These are phyloP conservation scores for Exophiala oligosperma DNA, from an alignment of 2,329 filamentous ascomycete species.

Conservation along the genomic window DNA sequence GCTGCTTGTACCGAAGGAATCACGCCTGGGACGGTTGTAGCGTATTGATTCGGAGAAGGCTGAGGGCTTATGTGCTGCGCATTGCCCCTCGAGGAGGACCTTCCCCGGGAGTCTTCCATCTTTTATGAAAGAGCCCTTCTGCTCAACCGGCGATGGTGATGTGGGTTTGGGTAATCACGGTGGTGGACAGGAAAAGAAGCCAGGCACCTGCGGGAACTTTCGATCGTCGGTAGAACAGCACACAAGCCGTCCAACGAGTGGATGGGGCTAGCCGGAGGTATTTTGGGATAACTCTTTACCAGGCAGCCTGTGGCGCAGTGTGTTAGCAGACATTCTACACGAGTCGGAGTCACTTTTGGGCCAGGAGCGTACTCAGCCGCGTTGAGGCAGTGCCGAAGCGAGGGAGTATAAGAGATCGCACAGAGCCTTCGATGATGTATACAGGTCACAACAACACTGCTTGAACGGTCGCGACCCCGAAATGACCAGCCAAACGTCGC, in stretches of 20 bases:
- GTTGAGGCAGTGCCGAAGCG: slow-evolving; percentile 21
- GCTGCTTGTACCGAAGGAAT: slow-evolving; percentile 39
- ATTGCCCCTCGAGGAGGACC: slow-evolving; percentile 38
- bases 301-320: slow-evolving; percentile 21
- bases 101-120: slow-evolving; percentile 34
- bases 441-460: background rate
- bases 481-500: background rate
- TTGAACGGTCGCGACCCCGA: slow-evolving; percentile 7
- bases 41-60: slow-evolving; percentile 41
- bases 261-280: slow-evolving; percentile 7
- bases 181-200: slow-evolving; percentile 1
- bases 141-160: background rate
- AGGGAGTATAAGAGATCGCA: slow-evolving; percentile 18
- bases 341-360: background rate
- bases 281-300: slow-evolving; percentile 9
- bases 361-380: slow-evolving; percentile 18
- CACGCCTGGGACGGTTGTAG: slow-evolving; percentile 37
- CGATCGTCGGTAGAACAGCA: background rate
- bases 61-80: slow-evolving; percentile 46
- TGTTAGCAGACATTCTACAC: slow-evolving; percentile 12
- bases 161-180: background rate
- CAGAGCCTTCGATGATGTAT: slow-evolving; percentile 2
- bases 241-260: background rate
- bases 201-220: slow-evolving; percentile 6
- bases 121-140: slow-evolving; percentile 8